Percentiles rank a stretch among this genome's conserved stretches.
Conservation (phyloP, 306 rosid species). For the Malus sylvestris region DNA sequence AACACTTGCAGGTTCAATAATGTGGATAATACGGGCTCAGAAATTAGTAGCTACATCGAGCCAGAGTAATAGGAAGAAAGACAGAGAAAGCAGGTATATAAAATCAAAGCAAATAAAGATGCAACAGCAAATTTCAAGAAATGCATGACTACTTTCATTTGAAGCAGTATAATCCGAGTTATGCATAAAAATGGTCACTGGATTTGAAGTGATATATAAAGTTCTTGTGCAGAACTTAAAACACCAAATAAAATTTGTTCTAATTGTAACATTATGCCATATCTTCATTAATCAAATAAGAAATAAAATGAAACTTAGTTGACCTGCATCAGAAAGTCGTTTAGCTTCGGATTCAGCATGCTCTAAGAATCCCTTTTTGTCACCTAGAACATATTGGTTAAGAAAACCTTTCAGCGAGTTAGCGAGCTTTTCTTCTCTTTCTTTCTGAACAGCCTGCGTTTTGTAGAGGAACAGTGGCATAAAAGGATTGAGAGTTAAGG, state of each 20-base stretch:
- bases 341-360: constrained; percentile 74
- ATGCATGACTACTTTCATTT: background rate
- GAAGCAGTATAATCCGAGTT: background rate
- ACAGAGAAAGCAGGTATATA: background rate
- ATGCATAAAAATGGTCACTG: background rate
- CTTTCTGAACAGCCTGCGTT: constrained; percentile 70
- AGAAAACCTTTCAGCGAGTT: constrained; percentile 51
- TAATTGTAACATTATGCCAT: background rate
- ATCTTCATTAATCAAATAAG: background rate
- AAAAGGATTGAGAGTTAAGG: background rate
- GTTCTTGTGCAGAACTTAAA: background rate
- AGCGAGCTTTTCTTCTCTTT: constrained; percentile 88
- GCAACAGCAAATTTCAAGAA: too few relatives aligned
- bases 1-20: background rate
- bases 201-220: background rate
- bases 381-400: constrained; percentile 62
- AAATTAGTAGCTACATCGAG: background rate
- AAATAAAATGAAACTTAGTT: background rate
- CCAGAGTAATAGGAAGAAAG: background rate
- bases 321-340: constrained; percentile 82
- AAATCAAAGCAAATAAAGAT: too few relatives aligned
- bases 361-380: constrained; percentile 57
- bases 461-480: background rate
- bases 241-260: background rate
- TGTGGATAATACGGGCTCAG: background rate